phyloP scores from a whole-genome alignment of 2,329 filamentous ascomycete genomes.

The Aspergillus neoniger region DNA sequence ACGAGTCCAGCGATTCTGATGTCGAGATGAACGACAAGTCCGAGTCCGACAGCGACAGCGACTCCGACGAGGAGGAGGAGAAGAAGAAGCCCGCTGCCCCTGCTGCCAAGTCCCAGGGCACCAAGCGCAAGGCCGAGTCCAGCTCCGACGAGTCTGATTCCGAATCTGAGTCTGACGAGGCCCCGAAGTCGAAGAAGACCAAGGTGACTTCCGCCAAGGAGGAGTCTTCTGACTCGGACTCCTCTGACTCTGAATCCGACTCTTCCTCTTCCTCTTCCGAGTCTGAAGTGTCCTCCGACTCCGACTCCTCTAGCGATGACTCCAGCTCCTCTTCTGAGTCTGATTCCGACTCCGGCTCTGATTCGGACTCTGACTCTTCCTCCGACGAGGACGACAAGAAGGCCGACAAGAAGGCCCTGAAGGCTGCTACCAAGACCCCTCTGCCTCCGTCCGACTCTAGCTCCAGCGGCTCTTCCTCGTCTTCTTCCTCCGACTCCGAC shows the following conservation, averaged over 20 bases:
- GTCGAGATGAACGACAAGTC: constrained; percentile 47
- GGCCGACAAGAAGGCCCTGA: constrained; percentile 32
- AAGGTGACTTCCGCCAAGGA: constrained; percentile 41
- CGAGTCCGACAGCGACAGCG: constrained; percentile 54
- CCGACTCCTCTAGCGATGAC: constrained; percentile 24
- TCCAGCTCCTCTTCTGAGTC: constrained; percentile 20
- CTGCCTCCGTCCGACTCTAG: constrained; percentile 37
- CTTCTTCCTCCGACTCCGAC: constrained; percentile 31
- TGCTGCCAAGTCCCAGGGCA: constrained; percentile 40
- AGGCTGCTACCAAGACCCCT: constrained; percentile 38
- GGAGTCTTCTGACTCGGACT: constrained; percentile 31
- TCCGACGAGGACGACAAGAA: constrained; percentile 27
- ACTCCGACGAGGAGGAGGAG: constrained; percentile 55
- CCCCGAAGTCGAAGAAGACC: constrained; percentile 57
- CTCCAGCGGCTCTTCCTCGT: constrained; percentile 26
- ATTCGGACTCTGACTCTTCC: constrained; percentile 24
- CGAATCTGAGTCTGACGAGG: constrained; percentile 43
- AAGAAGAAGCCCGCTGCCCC: constrained; percentile 53
- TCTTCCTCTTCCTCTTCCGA: constrained; percentile 26
- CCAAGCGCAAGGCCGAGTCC: constrained; percentile 62
- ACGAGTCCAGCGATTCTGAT: constrained; percentile 44
- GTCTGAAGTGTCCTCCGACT: constrained; percentile 31
- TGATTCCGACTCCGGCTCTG: constrained; percentile 7
- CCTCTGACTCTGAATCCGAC: constrained; percentile 25
- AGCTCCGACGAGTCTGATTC: constrained; percentile 42